Evolutionary conservation across 129 eudicot species (phyloP), one percentile per base, ranked within the genome.

Genomic region (Ambrosia artemisiifolia): DNA sequence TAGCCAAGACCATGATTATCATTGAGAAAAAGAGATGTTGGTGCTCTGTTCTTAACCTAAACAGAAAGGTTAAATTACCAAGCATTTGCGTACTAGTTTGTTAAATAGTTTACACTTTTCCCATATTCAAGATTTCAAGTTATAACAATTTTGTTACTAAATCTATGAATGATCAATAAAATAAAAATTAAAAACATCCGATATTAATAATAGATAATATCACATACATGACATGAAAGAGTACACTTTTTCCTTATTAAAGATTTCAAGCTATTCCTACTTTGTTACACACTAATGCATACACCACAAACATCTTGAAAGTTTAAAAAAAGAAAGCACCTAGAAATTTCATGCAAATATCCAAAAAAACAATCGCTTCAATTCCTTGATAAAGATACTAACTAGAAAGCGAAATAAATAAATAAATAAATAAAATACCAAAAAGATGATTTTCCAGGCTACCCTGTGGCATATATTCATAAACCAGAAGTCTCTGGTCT

Each of bases 371-470:
- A 40, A 44, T 44, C 3, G 0, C 18, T 42, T 30, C 5, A 11
- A 57, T 19, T 56, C 2, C 35, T 19, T 16, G 38, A 42, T 3
- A 32, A 71, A 12, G 11, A 8, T 54, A 44, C 42, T 30, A 14
- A 44, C 13, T 9, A 18, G 7, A 72, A 35, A 73, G 28, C 28
- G 1, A 0, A 24, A 24, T 24, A 24, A 1, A 79, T 2, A 28
- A 61, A 47, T 19, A 14, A 70, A 54, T 0, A 28, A 24, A 16
- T n/a, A 78, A 16, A 51, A 35, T 92, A 93, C 98, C 96, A 76
- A 87, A 93, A 16, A 93, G 95, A 77, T 85, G 98, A 80, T 80
- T 72, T 78, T 91, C 95, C 67, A 93, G 78, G 90, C 96, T 93
- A 5, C 98, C 98, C 65, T 43, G 74, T 7, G 92, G 85, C 96